phyloP scores from a whole-genome alignment of 768 basidiomycete genomes.

The Phlebiopsis flavidoalba region DNA sequence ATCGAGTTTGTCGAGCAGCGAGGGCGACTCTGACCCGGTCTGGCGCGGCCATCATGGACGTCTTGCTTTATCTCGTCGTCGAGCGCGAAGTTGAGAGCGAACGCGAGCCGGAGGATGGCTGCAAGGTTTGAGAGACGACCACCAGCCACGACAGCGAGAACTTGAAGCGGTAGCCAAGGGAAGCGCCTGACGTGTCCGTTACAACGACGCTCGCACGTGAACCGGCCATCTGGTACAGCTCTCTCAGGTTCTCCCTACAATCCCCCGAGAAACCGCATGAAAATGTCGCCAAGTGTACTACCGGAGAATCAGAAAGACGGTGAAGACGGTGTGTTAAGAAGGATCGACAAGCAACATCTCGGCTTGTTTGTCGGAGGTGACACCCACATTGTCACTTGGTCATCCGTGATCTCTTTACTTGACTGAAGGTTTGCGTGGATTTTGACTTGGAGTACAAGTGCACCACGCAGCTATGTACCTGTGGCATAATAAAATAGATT shows the following conservation, averaged over 20 bases:
- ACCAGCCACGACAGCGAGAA: slow-evolving; percentile 3
- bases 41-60: neutral
- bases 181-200: slow-evolving; percentile 18
- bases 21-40: slow-evolving; percentile 17
- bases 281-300: too few species aligned
- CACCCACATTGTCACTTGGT: too few species aligned
- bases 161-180: neutral
- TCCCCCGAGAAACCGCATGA: slow-evolving; percentile 9
- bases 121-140: slow-evolving; percentile 3
- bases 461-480: too few species aligned
- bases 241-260: slow-evolving; percentile 2
- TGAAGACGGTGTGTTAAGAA: too few species aligned
- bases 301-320: too few species aligned
- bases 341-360: too few species aligned
- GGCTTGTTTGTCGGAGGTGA: too few species aligned
- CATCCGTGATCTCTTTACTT: too few species aligned
- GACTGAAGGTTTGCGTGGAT: too few species aligned
- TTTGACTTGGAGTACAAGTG: too few species aligned
- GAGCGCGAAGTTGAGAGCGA: neutral
- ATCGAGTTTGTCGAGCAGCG: slow-evolving; percentile 60
- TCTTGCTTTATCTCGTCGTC: neutral
- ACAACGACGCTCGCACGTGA: slow-evolving; percentile 8
- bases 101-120: neutral
- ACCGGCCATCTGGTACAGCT: neutral
- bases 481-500: too few species aligned